A percentile compares a stretch with the other conserved stretches of the same genome.
These are phyloP conservation scores for Colletotrichum ledebouriae DNA, from an alignment of 2,329 filamentous ascomycete genomes.

Conservation along the genomic window DNA sequence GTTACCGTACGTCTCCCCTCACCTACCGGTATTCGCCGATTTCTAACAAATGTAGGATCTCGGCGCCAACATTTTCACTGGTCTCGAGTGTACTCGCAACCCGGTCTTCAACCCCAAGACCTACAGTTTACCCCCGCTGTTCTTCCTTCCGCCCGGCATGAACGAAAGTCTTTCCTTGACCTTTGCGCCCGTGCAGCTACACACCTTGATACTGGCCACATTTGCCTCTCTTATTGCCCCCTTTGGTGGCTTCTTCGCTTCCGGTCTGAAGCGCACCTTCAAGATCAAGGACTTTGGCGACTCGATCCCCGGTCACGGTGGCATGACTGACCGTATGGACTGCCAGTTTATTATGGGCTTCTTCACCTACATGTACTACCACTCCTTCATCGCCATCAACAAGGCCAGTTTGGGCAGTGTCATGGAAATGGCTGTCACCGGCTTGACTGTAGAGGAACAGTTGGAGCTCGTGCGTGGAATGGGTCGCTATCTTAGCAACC, in stretches of 20 bases:
- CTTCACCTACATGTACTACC: slow-evolving; percentile 98
- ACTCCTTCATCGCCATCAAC: slow-evolving; percentile 93
- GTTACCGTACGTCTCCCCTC: slow-evolving; percentile 74
- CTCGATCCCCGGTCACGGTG: slow-evolving; percentile 96
- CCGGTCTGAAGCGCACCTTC: slow-evolving; percentile 96
- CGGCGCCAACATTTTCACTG: slow-evolving; percentile 91
- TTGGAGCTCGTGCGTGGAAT: slow-evolving; percentile 81
- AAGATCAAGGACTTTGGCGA: slow-evolving; percentile 99
- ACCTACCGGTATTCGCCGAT: neutral
- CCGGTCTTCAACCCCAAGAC: slow-evolving; percentile 87
- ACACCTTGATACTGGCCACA: slow-evolving; percentile 89
- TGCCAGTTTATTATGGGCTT: slow-evolving; percentile 99
- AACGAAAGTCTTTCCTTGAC: slow-evolving; percentile 71
- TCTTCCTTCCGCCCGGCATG: slow-evolving; percentile 73
- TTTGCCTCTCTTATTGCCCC: slow-evolving; percentile 97
- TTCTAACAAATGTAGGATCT: slow-evolving; percentile 70
- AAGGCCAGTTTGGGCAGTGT: slow-evolving; percentile 88
- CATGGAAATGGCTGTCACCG: slow-evolving; percentile 91
- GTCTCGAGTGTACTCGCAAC: slow-evolving; percentile 90
- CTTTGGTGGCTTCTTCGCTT: slow-evolving; percentile 98
- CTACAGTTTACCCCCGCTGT: slow-evolving; percentile 80
- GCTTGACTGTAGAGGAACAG: slow-evolving; percentile 89
- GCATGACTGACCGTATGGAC: slow-evolving; percentile 99
- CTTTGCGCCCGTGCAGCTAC: slow-evolving; percentile 91
- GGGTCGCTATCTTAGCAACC: slow-evolving; percentile 74